Conservation (phyloP, 2,329 filamentous ascomycete genomes). For the Sporothrix brasiliensis region DNA sequence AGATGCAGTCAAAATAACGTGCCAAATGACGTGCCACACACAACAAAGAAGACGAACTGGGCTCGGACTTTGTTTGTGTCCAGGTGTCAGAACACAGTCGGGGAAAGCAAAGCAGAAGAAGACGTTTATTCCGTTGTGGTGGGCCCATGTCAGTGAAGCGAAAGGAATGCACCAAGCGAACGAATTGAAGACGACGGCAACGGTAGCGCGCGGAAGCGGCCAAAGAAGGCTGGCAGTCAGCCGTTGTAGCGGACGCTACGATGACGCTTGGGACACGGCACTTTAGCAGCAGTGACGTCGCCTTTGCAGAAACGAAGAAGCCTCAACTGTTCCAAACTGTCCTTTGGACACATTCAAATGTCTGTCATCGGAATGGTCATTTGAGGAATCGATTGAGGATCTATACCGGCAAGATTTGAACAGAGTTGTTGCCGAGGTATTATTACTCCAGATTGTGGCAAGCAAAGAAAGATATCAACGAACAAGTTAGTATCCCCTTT, state of each 20-base stretch:
- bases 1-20: background rate
- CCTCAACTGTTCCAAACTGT: background rate
- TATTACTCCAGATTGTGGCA: background rate
- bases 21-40: background rate
- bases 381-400: background rate
- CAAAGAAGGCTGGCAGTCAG: constrained; percentile 3
- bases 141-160: background rate
- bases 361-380: background rate
- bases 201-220: constrained; percentile 12
- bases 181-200: background rate
- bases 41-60: constrained; percentile 6
- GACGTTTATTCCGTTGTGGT: constrained; percentile 2
- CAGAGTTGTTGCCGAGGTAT: too few relatives aligned
- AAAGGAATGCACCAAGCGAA: background rate
- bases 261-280: background rate
- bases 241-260: constrained; percentile 14
- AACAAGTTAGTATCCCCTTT: background rate
- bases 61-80: background rate
- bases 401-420: background rate
- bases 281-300: constrained; percentile 8
- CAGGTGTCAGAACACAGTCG: constrained; percentile 4
- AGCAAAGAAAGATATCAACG: background rate
- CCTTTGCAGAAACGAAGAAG: background rate
- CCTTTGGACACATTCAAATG: too few relatives aligned
- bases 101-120: background rate